phyloP scores from a whole-genome alignment of 2,329 filamentous ascomycete species.

The Colletotrichum paranaense region DNA sequence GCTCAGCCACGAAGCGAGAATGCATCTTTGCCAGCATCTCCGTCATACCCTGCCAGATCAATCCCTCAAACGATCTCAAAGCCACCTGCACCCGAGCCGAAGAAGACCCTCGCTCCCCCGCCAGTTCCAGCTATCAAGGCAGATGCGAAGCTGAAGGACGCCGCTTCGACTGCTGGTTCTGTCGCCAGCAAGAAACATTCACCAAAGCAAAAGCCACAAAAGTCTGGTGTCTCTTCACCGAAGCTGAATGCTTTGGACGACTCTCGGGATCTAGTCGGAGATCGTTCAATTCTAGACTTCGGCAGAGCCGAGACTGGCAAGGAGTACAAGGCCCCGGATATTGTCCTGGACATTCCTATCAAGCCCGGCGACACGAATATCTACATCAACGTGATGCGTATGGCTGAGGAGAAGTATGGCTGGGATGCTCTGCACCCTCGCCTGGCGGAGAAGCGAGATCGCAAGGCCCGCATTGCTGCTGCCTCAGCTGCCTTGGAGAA shows the following conservation, averaged over 20 bases:
- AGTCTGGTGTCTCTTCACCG: constrained; percentile 57
- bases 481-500: constrained; percentile 88
- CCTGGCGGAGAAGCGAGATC: constrained; percentile 87
- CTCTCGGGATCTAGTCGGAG: constrained; percentile 40
- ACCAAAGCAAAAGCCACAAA: constrained; percentile 58
- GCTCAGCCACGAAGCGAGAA: constrained; percentile 48
- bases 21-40: constrained; percentile 55
- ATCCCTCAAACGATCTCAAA: constrained; percentile 48
- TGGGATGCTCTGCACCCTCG: constrained; percentile 94
- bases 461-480: constrained; percentile 87
- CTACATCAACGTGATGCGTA: constrained; percentile 93
- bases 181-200: constrained; percentile 55
- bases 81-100: constrained; percentile 47
- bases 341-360: constrained; percentile 85
- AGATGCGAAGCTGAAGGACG: constrained; percentile 31
- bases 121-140: constrained; percentile 42
- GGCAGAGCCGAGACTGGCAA: constrained; percentile 69
- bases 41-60: constrained; percentile 50
- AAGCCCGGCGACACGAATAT: constrained; percentile 82
- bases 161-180: constrained; percentile 19
- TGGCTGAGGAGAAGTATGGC: constrained; percentile 94
- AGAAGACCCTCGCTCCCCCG: constrained; percentile 51
- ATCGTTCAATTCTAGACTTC: constrained; percentile 70
- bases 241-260: constrained; percentile 63
- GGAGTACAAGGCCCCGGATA: constrained; percentile 75